Percentiles rank a stretch among this genome's conserved stretches.
phyloP scores from a whole-genome alignment of 306 rosid species.

The Alnus glutinosa region DNA sequence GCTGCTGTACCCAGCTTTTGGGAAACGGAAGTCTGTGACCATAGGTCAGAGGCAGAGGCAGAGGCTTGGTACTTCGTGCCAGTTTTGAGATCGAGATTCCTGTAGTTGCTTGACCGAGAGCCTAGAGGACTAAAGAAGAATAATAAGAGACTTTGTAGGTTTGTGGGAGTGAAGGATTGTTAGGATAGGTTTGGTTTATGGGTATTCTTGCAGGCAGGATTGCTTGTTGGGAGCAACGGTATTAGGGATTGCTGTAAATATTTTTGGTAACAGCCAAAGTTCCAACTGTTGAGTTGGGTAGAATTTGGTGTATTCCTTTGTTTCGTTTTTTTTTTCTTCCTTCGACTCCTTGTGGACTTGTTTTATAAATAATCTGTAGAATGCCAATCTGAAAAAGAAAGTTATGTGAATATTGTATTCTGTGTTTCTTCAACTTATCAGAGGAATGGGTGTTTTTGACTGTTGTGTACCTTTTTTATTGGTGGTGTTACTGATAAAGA shows the following conservation, averaged over 20 bases:
- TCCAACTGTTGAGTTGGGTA: constrained; percentile 40
- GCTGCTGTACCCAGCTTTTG: constrained; percentile 77
- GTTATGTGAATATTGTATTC: constrained; percentile 48
- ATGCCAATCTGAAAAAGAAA: constrained; percentile 43
- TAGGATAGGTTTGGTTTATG: constrained; percentile 44
- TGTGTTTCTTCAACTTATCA: constrained; percentile 1
- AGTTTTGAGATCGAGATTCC: constrained; percentile 74
- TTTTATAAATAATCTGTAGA: constrained; percentile 83
- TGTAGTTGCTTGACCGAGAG: constrained; percentile 36
- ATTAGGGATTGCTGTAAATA: constrained; percentile 62
- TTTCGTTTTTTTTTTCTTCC: constrained; percentile 22
- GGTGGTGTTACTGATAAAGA: background rate
- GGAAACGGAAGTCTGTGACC: constrained; percentile 60
- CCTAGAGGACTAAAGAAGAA: constrained; percentile 31
- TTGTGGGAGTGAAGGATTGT: constrained; percentile 48
- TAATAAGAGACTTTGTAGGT: constrained; percentile 44
- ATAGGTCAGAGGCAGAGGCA: constrained; percentile 84
- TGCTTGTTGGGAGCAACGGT: constrained; percentile 42
- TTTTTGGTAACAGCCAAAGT: constrained; percentile 41
- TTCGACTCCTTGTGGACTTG: constrained; percentile 42
- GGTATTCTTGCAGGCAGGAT: constrained; percentile 34
- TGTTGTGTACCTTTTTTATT: background rate
- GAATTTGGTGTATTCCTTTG: constrained; percentile 57
- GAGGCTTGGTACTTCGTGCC: constrained; percentile 99
- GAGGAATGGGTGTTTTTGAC: background rate